These are phyloP conservation scores for Jaltomata sinuosa DNA, from an alignment of 257 asterid species.

Conservation along the genomic window DNA sequence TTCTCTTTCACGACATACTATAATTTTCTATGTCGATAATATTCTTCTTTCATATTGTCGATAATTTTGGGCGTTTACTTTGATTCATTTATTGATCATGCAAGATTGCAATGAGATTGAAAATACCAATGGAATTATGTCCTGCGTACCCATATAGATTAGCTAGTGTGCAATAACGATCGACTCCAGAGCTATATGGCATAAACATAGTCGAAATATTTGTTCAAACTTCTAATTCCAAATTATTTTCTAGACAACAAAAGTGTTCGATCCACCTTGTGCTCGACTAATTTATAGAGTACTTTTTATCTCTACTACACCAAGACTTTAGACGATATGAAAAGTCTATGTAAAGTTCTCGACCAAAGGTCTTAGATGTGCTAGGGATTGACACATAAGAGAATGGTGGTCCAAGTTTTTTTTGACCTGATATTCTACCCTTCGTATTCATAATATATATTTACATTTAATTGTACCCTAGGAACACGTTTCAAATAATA, in stretches of 20 bases:
- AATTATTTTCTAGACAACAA: background rate
- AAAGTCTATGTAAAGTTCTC: background rate
- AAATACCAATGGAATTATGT: background rate
- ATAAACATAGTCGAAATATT: background rate
- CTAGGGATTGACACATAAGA: conserved; percentile 3
- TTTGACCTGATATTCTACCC: background rate
- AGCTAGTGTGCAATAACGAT: background rate
- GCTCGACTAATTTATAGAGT: background rate
- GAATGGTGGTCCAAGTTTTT: background rate
- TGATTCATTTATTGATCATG: background rate
- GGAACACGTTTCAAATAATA: background rate
- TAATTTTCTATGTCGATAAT: background rate
- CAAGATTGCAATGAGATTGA: background rate
- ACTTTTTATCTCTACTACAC: background rate
- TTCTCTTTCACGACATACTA: background rate
- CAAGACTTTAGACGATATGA: fast-evolving
- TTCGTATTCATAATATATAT: conserved; percentile 3
- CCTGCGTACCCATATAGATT: background rate
- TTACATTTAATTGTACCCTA: background rate
- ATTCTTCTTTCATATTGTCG: background rate
- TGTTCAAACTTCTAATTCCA: background rate
- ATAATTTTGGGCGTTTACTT: too few species aligned
- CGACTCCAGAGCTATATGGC: background rate
- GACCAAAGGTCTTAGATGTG: background rate
- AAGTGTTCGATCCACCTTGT: background rate